A percentile compares a stretch with the other conserved stretches of the same genome.
These are phyloP conservation scores for Cytospora leucostoma DNA, from an alignment of 2,329 filamentous ascomycete genomes.

Conservation along the genomic window DNA sequence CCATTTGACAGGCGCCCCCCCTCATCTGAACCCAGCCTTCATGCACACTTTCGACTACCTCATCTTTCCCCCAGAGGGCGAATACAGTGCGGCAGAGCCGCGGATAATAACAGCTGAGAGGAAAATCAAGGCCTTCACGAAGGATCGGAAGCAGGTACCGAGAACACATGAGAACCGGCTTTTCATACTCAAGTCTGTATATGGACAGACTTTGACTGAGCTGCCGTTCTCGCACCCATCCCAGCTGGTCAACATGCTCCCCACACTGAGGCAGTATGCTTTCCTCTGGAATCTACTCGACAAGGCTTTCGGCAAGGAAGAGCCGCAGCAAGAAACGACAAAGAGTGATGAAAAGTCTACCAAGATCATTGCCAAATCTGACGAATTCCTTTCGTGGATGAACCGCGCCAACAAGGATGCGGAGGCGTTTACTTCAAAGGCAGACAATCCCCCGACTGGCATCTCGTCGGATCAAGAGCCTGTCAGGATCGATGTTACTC, in stretches of 20 bases:
- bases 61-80: conserved; percentile 54
- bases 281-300: conserved; percentile 66
- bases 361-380: conserved; percentile 23
- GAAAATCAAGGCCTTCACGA: conserved; percentile 46
- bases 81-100: conserved; percentile 59
- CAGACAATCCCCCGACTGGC: conserved; percentile 15
- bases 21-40: conserved; percentile 42
- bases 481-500: conserved; percentile 52
- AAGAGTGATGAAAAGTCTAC: conserved; percentile 22
- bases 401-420: conserved; percentile 29
- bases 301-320: conserved; percentile 55
- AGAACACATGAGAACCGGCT: conserved; percentile 60
- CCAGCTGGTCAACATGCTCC: conserved; percentile 74
- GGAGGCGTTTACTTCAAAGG: conserved; percentile 16
- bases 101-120: conserved; percentile 55
- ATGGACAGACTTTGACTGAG: conserved; percentile 65
- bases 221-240: conserved; percentile 77
- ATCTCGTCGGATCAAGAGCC: conserved; percentile 18
- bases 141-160: conserved; percentile 34
- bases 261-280: conserved; percentile 73
- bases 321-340: conserved; percentile 31
- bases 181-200: conserved; percentile 72
- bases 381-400: conserved; percentile 26
- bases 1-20: conserved; percentile 53
- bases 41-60: conserved; percentile 58